These are phyloP conservation scores for Elsinoe australis DNA, from an alignment of 2,329 filamentous ascomycete genomes.

Conservation along the genomic window DNA sequence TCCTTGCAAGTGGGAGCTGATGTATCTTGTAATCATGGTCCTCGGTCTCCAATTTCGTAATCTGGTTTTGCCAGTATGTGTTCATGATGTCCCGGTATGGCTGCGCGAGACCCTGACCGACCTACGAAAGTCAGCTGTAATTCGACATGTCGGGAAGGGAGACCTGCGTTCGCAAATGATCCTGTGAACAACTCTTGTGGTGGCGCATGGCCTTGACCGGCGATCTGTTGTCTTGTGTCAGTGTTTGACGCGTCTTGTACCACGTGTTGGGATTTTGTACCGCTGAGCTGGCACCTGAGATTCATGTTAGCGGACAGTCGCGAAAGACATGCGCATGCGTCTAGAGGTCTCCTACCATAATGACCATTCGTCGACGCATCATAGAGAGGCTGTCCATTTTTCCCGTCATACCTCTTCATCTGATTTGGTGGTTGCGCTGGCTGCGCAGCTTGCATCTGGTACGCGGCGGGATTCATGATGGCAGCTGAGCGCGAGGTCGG, in stretches of 20 bases:
- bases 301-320: neutral
- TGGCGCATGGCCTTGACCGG: slow-evolving; percentile 80
- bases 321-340: neutral
- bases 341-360: slow-evolving; percentile 37
- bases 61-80: slow-evolving; percentile 98
- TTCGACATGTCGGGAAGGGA: slow-evolving; percentile 12
- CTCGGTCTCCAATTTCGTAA: slow-evolving; percentile 88
- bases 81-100: slow-evolving; percentile 95
- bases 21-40: slow-evolving; percentile 98
- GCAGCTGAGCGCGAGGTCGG: slow-evolving; percentile 20
- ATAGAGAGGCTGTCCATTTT: slow-evolving; percentile 43
- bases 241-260: slow-evolving; percentile 2
- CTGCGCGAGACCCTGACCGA: slow-evolving; percentile 88
- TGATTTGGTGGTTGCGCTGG: slow-evolving; percentile 29
- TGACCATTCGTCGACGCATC: slow-evolving; percentile 42
- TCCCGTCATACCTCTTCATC: slow-evolving; percentile 42
- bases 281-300: slow-evolving; percentile 57
- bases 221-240: slow-evolving; percentile 54
- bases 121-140: slow-evolving; percentile 43
- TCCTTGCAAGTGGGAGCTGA: slow-evolving; percentile 90
- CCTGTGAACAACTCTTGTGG: slow-evolving; percentile 84
- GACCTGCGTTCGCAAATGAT: slow-evolving; percentile 83
- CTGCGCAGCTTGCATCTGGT: slow-evolving; percentile 26
- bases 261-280: slow-evolving; percentile 42
- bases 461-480: slow-evolving; percentile 22